Percentiles rank a stretch among this genome's conserved stretches.
Conservation (phyloP, 169 alveolate species). For the Plasmodium yoelii region DNA sequence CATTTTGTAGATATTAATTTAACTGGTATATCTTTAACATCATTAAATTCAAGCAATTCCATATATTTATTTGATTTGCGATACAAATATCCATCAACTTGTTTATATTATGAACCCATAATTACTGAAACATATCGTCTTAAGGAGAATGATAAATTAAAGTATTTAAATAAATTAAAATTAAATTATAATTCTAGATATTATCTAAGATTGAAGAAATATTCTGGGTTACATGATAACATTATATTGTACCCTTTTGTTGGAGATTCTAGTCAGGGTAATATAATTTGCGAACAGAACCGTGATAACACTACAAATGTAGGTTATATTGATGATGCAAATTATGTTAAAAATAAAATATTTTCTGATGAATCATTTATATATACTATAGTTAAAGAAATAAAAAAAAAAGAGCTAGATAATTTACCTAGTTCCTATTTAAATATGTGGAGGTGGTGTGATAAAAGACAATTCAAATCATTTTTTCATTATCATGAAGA, state of each 20-base stretch:
- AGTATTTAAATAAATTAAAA: constrained; percentile 32
- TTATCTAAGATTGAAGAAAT: constrained; percentile 29
- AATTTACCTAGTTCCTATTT: constrained; percentile 49
- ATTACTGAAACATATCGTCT: constrained; percentile 28
- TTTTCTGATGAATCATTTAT: constrained; percentile 68
- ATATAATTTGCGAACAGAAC: not conserved
- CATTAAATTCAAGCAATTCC: constrained; percentile 58
- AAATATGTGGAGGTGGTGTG: constrained; percentile 76
- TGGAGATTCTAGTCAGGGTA: not conserved
- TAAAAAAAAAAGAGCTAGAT: constrained; percentile 8
- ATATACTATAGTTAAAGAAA: constrained; percentile 41
- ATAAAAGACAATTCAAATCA: constrained; percentile 68
- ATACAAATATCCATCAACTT: constrained; percentile 66
- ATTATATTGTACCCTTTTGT: constrained; percentile 35
- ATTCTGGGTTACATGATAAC: constrained; percentile 60
- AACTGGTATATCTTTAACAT: constrained; percentile 70
- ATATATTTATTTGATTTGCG: constrained; percentile 64
- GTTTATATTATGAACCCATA: constrained; percentile 48
- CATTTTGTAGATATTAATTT: constrained; percentile 37
- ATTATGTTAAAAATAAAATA: constrained; percentile 44
- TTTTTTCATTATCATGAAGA: constrained; percentile 61
- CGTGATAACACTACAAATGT: not conserved
- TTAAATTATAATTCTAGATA: constrained; percentile 31
- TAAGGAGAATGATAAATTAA: constrained; percentile 16
- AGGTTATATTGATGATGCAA: not conserved